Conservation (phyloP, 1,284 basidiomycete species). For the Omphalotus olearius region DNA sequence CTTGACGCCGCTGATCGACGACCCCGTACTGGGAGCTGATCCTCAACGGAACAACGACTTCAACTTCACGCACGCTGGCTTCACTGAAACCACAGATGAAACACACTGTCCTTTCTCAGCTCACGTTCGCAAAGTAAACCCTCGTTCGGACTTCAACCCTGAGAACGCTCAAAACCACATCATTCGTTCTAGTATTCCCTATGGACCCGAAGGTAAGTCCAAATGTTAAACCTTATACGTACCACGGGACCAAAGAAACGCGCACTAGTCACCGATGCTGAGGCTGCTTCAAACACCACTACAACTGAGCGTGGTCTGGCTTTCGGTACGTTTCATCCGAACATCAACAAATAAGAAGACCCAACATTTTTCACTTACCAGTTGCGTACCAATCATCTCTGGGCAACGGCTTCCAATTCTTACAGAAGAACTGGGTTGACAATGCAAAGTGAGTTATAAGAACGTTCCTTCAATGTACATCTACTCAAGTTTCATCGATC, state of each 20-base stretch:
- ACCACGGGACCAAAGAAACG: not conserved
- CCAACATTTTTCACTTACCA: not conserved
- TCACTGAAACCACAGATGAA: conserved; percentile 19
- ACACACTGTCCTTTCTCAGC: conserved; percentile 29
- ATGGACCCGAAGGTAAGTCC: conserved; percentile 29
- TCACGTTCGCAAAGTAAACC: conserved; percentile 28
- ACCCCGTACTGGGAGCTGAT: conserved; percentile 28
- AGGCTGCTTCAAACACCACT: conserved; percentile 16
- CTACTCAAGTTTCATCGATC: conserved; percentile 9
- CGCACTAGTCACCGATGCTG: conserved; percentile 14
- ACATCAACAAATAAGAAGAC: not conserved
- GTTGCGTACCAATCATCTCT: conserved; percentile 26
- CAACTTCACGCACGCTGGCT: conserved; percentile 21
- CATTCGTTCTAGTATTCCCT: conserved; percentile 36
- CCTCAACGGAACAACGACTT: conserved; percentile 33
- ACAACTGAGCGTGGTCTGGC: conserved; percentile 25
- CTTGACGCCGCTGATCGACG: conserved; percentile 28
- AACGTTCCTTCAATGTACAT: not conserved
- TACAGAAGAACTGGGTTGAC: conserved; percentile 28
- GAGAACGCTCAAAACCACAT: conserved; percentile 17
- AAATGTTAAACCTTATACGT: not conserved
- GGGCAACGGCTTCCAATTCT: conserved; percentile 24
- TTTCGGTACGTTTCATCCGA: conserved; percentile 17
- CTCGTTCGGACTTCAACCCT: conserved; percentile 19
- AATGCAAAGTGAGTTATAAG: conserved; percentile 13